Percentiles rank a stretch among this genome's conserved stretches.
These are phyloP conservation scores for Solanum stenotomum DNA, from an alignment of 257 asterid species.

Conservation along the genomic window DNA sequence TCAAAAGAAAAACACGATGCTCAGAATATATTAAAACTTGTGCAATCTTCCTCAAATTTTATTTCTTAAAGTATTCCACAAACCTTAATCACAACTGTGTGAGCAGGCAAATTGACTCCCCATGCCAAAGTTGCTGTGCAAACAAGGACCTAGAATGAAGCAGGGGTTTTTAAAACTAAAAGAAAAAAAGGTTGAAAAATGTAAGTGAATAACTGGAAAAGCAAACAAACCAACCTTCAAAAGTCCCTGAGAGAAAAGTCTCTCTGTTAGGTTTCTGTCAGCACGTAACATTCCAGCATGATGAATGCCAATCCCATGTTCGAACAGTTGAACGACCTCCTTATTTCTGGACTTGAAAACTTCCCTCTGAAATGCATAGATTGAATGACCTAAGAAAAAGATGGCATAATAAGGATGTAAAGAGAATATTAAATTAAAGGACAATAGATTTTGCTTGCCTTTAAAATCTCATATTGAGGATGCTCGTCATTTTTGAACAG, in stretches of 20 bases:
- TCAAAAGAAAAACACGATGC: background rate
- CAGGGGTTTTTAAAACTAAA: conserved; percentile 10
- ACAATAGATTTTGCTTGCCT: conserved; percentile 46
- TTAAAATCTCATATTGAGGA: conserved; percentile 73
- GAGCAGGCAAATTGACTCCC: conserved; percentile 99
- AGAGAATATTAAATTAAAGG: background rate
- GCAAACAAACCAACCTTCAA: conserved; percentile 39
- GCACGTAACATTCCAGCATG: conserved; percentile 98
- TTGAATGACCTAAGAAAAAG: conserved; percentile 11
- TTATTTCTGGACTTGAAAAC: conserved; percentile 90
- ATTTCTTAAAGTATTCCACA: conserved; percentile 15
- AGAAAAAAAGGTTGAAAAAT: conserved; percentile 1
- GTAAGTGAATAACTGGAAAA: background rate
- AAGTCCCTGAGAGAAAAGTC: conserved; percentile 95
- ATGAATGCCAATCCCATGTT: conserved; percentile 85
- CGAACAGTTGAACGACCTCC: conserved; percentile 82
- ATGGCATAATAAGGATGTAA: conserved; percentile 2
- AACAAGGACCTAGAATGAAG: conserved; percentile 66
- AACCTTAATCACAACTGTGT: conserved; percentile 98
- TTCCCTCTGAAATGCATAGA: conserved; percentile 57
- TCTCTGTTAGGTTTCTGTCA: conserved; percentile 91
- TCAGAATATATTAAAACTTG: background rate
- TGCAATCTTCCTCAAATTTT: background rate
- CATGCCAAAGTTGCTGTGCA: conserved; percentile 99
- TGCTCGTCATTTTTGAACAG: conserved; percentile 62